These are phyloP conservation scores for Pisolithus thermaeus DNA, from an alignment of 1,284 basidiomycete genomes.

Conservation along the genomic window DNA sequence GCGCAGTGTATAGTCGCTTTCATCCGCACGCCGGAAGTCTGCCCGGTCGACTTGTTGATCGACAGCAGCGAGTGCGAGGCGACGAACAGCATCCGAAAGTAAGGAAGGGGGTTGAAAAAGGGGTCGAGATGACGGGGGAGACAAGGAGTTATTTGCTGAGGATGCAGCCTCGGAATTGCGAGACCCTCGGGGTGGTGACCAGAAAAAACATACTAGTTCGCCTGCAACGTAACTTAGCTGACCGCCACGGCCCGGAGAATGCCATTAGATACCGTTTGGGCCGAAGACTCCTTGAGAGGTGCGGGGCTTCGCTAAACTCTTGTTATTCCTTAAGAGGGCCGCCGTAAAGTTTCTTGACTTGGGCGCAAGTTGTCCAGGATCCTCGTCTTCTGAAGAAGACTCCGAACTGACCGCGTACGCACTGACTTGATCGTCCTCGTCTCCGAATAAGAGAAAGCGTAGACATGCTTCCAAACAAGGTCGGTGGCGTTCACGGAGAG, in stretches of 20 bases:
- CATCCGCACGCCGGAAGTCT: constrained; percentile 41
- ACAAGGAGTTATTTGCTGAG: constrained; percentile 33
- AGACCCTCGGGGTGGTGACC: constrained; percentile 67
- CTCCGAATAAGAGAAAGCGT: constrained; percentile 69
- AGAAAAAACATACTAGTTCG: constrained; percentile 82
- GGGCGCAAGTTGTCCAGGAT: constrained; percentile 26
- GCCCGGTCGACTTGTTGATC: constrained; percentile 36
- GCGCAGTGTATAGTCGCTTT: constrained; percentile 50
- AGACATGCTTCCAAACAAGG: constrained; percentile 83
- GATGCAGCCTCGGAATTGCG: constrained; percentile 48
- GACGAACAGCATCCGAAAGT: constrained; percentile 62
- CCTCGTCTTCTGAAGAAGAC: constrained; percentile 45
- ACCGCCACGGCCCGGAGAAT: not conserved
- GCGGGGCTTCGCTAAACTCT: constrained; percentile 75
- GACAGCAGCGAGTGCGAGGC: constrained; percentile 51
- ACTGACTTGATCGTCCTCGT: constrained; percentile 45
- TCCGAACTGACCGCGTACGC: constrained; percentile 40
- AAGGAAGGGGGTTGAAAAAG: constrained; percentile 59
- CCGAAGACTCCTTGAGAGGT: constrained; percentile 83
- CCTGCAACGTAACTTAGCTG: constrained; percentile 38
- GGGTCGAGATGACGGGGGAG: constrained; percentile 29
- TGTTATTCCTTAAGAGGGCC: constrained; percentile 52
- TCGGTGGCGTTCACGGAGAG: constrained; percentile 60
- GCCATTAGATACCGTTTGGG: constrained; percentile 59
- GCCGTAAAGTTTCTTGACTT: constrained; percentile 46